These are phyloP conservation scores for Pogostemon cablin DNA, from an alignment of 257 asterid species.

Conservation along the genomic window DNA sequence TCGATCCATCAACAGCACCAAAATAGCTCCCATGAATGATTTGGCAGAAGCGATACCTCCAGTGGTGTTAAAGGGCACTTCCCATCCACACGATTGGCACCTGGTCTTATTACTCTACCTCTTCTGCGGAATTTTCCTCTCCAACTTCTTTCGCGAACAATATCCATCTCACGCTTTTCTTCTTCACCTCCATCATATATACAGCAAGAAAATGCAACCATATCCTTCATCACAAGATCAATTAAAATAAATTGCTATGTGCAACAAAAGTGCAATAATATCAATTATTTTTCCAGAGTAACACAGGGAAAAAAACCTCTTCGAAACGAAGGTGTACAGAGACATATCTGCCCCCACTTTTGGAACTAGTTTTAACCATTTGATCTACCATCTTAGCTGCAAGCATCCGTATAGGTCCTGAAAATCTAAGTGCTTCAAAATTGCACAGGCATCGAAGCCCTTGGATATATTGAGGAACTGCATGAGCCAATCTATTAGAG, in stretches of 20 bases:
- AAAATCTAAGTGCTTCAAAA: slow-evolving; percentile 94
- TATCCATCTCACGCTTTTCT: slow-evolving; percentile 92
- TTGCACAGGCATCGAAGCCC: slow-evolving; percentile 93
- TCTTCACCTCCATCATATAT: slow-evolving; percentile 94
- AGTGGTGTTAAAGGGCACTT: slow-evolving; percentile 96
- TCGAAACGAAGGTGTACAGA: slow-evolving; percentile 97
- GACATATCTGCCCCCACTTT: slow-evolving; percentile 76
- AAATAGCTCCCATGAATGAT: too few species aligned
- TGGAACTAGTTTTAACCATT: slow-evolving; percentile 77
- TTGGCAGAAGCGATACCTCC: slow-evolving; percentile 57
- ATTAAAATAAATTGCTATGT: background rate
- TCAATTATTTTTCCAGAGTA: background rate
- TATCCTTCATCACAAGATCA: slow-evolving; percentile 61
- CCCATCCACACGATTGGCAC: slow-evolving; percentile 92
- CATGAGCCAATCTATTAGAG: slow-evolving; percentile 97
- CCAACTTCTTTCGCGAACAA: slow-evolving; percentile 99
- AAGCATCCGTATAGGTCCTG: slow-evolving; percentile 89
- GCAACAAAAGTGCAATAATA: background rate
- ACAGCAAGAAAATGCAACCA: slow-evolving; percentile 99
- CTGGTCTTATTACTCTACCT: slow-evolving; percentile 93
- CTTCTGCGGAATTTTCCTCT: slow-evolving; percentile 92
- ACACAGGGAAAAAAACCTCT: slow-evolving; percentile 57
- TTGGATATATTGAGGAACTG: slow-evolving; percentile 82
- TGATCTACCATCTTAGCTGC: slow-evolving; percentile 98
- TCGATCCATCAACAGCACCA: background rate